phyloP scores from a whole-genome alignment of 2,329 filamentous ascomycete genomes.

The Diaporthe capsici region DNA sequence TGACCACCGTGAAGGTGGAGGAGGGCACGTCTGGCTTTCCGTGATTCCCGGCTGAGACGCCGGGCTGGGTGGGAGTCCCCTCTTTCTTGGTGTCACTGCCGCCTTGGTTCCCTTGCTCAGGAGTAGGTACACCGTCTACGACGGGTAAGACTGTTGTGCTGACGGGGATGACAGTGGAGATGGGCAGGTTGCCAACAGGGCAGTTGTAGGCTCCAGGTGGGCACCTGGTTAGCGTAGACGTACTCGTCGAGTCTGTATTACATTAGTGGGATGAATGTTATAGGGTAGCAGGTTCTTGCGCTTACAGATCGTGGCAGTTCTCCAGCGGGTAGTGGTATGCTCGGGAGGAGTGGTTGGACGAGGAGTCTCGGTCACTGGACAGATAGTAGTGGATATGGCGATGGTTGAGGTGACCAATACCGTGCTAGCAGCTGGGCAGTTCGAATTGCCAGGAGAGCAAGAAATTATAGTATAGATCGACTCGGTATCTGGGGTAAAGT shows the following conservation, averaged over 20 bases:
- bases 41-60: background rate
- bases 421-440: background rate
- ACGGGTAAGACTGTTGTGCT: background rate
- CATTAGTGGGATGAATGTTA: background rate
- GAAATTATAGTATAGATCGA: background rate
- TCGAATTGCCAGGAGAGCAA: background rate
- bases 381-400: background rate
- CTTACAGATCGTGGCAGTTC: constrained; percentile 20
- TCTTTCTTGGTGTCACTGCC: background rate
- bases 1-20: background rate
- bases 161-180: constrained; percentile 13
- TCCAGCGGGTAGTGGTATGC: background rate
- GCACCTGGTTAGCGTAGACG: background rate
- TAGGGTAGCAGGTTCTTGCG: accelerated
- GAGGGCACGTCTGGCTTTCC: background rate
- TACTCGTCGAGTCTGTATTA: background rate
- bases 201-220: background rate
- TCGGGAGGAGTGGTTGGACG: background rate
- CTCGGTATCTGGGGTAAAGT: background rate
- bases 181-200: background rate
- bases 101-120: background rate
- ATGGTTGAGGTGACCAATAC: background rate
- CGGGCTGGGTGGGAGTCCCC: background rate
- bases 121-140: background rate
- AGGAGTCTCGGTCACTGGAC: background rate